These are phyloP conservation scores for Daldinia eschscholtzii DNA, from an alignment of 2,329 filamentous ascomycete genomes.

Conservation along the genomic window DNA sequence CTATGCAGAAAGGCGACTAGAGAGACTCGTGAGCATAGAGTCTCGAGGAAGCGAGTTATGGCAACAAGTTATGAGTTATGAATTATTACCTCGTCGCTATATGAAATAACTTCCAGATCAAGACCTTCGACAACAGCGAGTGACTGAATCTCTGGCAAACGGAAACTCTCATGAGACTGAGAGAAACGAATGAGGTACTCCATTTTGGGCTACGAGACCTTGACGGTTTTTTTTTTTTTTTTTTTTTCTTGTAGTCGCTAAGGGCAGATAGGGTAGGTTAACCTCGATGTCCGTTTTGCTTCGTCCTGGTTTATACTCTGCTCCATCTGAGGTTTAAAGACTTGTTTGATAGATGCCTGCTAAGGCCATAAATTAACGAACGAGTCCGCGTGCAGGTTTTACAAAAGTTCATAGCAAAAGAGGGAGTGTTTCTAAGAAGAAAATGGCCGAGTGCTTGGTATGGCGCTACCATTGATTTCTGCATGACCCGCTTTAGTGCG, in stretches of 20 bases:
- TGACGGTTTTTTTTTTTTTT: conserved; percentile 6
- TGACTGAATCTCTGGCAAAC: conserved; percentile 84
- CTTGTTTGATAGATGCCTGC: conserved; percentile 8
- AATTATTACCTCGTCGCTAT: conserved; percentile 76
- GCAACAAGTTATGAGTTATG: not conserved
- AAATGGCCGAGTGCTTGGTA: conserved; percentile 41
- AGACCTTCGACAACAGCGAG: conserved; percentile 78
- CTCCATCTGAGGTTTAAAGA: conserved; percentile 42
- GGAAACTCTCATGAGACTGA: conserved; percentile 92
- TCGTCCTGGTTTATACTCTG: conserved; percentile 21
- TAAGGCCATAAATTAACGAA: conserved; percentile 1
- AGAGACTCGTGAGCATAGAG: conserved; percentile 32
- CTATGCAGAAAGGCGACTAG: conserved; percentile 88
- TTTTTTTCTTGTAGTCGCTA: conserved; percentile 5
- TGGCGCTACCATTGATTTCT: conserved; percentile 27
- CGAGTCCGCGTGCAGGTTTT: conserved; percentile 6
- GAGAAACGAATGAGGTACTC: conserved; percentile 91
- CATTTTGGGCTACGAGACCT: conserved; percentile 57
- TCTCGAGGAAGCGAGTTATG: not conserved
- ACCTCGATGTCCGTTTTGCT: conserved; percentile 1
- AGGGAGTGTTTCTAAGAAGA: conserved; percentile 38
- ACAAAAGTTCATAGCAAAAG: conserved; percentile 5
- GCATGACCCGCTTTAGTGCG: conserved; percentile 21
- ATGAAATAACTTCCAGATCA: conserved; percentile 78
- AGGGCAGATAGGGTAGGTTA: conserved; percentile 14